Evolutionary conservation across 768 basidiomycete species (phyloP), one percentile per base, ranked within the genome.

Genomic region (Omphalotus guepiniiformis): DNA sequence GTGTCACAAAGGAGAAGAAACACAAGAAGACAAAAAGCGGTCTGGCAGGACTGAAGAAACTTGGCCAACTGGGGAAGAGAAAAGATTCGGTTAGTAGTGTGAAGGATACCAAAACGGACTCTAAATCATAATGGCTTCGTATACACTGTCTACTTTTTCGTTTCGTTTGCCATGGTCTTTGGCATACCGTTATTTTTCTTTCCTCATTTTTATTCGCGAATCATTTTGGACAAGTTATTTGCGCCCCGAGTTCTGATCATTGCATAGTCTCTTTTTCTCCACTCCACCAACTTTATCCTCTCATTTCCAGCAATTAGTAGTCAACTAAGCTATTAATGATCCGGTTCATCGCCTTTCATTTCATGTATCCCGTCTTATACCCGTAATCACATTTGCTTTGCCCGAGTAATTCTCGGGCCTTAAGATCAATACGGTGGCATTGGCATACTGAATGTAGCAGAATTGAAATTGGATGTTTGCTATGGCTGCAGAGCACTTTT

Each of bases 11-110:
- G 55, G 63, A 63, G 34, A 76, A 77, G 30, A 75, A 74, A 18
- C 66, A 66, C 27, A 64, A 69, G 63, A 83, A 79, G 68, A 77
- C 71, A 50, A 79, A 73, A 60, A 82, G 81, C 59, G 69, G 78
- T 40, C 66, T 81, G 37, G 69, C 78, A 23, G 70, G 70, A 37
- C 62, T 83, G 52, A 85, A 81, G 65, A 77, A 75, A 56, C 58
- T 83, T 21, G 74, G 77, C 39, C 63, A 70, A 35, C 55, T 71
- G 19, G 69, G 69, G 28, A 65, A 71, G 68, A 82, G 79, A 65
- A 77, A 75, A 58, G 78, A 75, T 53, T 75, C 79, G 30, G 58
- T 59, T 52, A 69, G 69, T 55, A 75, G 70, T 55, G 54, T 72
- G 49, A 76, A 78, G 57, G 77, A 72, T 53, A 40, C 12, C 30